phyloP scores from a whole-genome alignment of 371 early-diverging fungal genomes.

The Syncephalastrum racemosum region DNA sequence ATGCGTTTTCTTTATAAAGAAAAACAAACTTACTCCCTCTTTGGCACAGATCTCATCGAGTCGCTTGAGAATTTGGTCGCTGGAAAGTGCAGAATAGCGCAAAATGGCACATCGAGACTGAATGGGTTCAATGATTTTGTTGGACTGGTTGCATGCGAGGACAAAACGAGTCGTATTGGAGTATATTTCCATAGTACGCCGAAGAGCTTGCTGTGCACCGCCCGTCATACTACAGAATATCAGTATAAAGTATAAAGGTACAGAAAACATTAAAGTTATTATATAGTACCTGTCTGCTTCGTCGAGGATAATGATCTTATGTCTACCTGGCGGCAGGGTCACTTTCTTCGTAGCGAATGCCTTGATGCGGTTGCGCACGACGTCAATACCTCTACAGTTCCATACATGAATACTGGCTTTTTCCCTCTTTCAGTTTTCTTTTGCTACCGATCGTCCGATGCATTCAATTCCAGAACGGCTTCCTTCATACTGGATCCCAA shows the following conservation, averaged over 20 bases:
- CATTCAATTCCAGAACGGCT: conserved; percentile 95
- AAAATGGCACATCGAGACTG: conserved; percentile 98
- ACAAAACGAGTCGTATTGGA: conserved; percentile 96
- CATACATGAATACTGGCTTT: not conserved
- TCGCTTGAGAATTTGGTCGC: conserved; percentile 75
- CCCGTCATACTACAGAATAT: conserved; percentile 72
- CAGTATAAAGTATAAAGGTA: not conserved
- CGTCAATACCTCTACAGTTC: conserved; percentile 89
- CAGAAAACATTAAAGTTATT: not conserved
- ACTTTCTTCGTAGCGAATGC: conserved; percentile 98
- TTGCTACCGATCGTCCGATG: conserved; percentile 94
- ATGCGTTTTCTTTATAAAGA: conserved; percentile 1
- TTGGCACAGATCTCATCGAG: conserved; percentile 79
- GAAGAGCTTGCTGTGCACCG: conserved; percentile 96
- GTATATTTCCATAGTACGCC: conserved; percentile 97
- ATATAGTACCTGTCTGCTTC: conserved; percentile 96
- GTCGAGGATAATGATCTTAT: conserved; percentile 98
- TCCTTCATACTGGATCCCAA: conserved; percentile 87
- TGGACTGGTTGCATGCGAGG: conserved; percentile 96
- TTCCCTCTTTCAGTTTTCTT: not conserved
- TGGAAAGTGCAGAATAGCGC: conserved; percentile 79
- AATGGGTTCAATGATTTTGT: conserved; percentile 99
- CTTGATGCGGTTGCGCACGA: conserved; percentile 97
- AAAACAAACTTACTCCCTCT: conserved; percentile 67
- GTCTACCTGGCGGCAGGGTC: conserved; percentile 83